Conservation (phyloP, 768 basidiomycete species). For the Tylopilus sp. region DNA sequence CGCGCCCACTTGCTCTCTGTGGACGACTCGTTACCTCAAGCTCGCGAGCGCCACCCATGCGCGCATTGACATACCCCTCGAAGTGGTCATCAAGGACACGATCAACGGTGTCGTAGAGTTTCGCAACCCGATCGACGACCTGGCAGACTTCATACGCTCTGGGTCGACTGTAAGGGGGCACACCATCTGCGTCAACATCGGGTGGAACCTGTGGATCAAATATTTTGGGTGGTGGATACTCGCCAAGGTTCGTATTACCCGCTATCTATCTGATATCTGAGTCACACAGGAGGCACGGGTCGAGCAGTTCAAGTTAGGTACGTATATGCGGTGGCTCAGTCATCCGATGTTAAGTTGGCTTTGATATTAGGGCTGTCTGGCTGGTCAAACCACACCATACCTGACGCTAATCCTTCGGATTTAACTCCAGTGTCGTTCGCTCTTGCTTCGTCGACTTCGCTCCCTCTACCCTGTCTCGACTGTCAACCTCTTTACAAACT, state of each 20-base stretch:
- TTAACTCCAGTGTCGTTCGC: slow-evolving; percentile 8
- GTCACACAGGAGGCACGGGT: background rate
- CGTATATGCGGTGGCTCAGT: slow-evolving; percentile 14
- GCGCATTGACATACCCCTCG: slow-evolving; percentile 32
- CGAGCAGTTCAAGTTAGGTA: slow-evolving; percentile 19
- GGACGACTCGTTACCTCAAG: slow-evolving; percentile 38
- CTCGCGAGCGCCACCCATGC: slow-evolving; percentile 26
- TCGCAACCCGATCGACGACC: slow-evolving; percentile 36
- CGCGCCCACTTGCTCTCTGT: slow-evolving; percentile 43
- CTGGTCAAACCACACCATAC: background rate
- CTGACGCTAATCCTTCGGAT: slow-evolving; percentile 8
- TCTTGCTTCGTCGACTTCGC: slow-evolving; percentile 2
- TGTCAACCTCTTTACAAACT: slow-evolving; percentile 9
- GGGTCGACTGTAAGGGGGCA: slow-evolving; percentile 37
- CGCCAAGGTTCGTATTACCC: slow-evolving; percentile 19
- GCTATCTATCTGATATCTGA: background rate
- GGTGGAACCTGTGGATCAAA: slow-evolving; percentile 32
- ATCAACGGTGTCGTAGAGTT: slow-evolving; percentile 42
- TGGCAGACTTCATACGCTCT: slow-evolving; percentile 36
- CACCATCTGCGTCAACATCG: slow-evolving; percentile 32
- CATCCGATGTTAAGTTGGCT: background rate
- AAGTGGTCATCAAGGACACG: slow-evolving; percentile 36
- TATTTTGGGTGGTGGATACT: slow-evolving; percentile 35
- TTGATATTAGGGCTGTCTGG: background rate
- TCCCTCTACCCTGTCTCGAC: slow-evolving; percentile 24